These are phyloP conservation scores for Cladosporium sp. DNA, from an alignment of 2,329 filamentous ascomycete species.

Conservation along the genomic window DNA sequence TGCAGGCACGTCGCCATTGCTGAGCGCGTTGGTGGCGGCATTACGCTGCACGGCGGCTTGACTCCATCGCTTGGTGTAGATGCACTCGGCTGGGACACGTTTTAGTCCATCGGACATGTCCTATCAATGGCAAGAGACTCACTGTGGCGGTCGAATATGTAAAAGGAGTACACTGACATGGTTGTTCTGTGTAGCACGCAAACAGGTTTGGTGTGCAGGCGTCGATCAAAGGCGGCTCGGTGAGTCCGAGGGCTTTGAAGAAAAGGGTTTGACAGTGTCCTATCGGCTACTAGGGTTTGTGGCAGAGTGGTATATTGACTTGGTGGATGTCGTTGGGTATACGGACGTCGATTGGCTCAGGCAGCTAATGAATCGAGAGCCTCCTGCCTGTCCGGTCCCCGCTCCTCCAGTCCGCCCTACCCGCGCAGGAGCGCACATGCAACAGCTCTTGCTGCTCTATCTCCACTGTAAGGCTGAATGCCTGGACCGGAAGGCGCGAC, in stretches of 20 bases:
- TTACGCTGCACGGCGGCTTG: slow-evolving; percentile 52
- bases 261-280: not conserved
- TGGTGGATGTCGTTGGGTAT: not conserved
- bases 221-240: not conserved
- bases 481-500: slow-evolving; percentile 1
- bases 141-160: slow-evolving; percentile 99
- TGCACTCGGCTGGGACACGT: slow-evolving; percentile 75
- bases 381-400: not conserved
- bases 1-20: slow-evolving; percentile 42
- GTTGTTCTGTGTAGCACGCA: not conserved
- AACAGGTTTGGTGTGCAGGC: not conserved
- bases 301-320: not conserved
- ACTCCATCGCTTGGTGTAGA: slow-evolving; percentile 89
- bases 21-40: slow-evolving; percentile 49
- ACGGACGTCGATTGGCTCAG: not conserved
- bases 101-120: not conserved
- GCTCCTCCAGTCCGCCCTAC: not conserved
- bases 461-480: not conserved
- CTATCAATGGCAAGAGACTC: slow-evolving; percentile 38
- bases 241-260: not conserved
- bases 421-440: not conserved
- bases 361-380: not conserved
- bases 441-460: not conserved
- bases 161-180: slow-evolving; percentile 97
- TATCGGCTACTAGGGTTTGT: not conserved